Evolutionary conservation across 805 yeast genomes (phyloP).

Genomic region (Priceomyces carsonii): DNA sequence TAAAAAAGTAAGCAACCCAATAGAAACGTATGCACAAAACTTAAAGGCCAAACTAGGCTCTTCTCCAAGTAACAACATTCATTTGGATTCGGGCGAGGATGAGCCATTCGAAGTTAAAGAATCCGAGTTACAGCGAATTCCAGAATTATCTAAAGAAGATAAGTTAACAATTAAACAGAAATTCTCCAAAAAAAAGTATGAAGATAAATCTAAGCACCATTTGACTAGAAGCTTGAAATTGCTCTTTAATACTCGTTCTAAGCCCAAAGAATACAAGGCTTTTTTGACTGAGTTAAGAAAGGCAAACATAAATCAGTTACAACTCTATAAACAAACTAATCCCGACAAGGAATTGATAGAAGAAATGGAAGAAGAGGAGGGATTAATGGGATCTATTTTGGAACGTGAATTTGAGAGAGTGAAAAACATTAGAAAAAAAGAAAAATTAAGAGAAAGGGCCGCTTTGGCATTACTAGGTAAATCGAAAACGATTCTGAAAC

Average conservation of each 20-base stretch:
- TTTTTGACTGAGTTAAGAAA: slow-evolving; percentile 38
- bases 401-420: slow-evolving; percentile 54
- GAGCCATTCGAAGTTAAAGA: background rate
- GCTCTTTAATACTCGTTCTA: slow-evolving; percentile 6
- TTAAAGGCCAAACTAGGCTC: slow-evolving; percentile 26
- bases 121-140: slow-evolving; percentile 19
- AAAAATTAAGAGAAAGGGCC: slow-evolving; percentile 39
- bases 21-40: slow-evolving; percentile 35
- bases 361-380: slow-evolving; percentile 44
- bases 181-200: slow-evolving; percentile 24
- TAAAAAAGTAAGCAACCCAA: slow-evolving; percentile 23
- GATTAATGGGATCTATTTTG: slow-evolving; percentile 44
- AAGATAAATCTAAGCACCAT: slow-evolving; percentile 7
- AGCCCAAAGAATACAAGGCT: slow-evolving; percentile 16
- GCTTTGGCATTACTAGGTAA: slow-evolving; percentile 29
- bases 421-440: slow-evolving; percentile 43
- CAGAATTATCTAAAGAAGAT: slow-evolving; percentile 34
- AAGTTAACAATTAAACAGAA: slow-evolving; percentile 31
- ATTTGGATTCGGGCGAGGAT: slow-evolving; percentile 3
- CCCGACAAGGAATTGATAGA: slow-evolving; percentile 30
- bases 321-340: slow-evolving; percentile 18
- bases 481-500: slow-evolving; percentile 11
- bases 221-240: slow-evolving; percentile 15
- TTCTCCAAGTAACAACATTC: slow-evolving; percentile 18
- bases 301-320: slow-evolving; percentile 48